phyloP scores from a whole-genome alignment of 2,329 filamentous ascomycete genomes.

The Colletotrichum plurivorum region DNA sequence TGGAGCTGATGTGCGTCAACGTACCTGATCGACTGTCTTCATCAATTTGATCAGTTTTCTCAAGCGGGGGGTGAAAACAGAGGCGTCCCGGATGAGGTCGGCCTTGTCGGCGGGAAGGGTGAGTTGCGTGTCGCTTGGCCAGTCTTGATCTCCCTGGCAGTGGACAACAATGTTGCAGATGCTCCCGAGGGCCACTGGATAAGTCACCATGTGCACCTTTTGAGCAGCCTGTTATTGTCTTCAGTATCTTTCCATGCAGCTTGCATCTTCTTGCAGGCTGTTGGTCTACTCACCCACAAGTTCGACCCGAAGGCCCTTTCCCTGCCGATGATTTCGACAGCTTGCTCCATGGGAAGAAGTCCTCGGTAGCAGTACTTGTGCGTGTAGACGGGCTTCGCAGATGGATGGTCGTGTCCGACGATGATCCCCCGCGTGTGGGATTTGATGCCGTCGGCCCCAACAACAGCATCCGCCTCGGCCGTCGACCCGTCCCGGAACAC shows the following conservation, averaged over 20 bases:
- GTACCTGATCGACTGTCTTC: slow-evolving; percentile 13
- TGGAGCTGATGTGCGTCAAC: neutral
- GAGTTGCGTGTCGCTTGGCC: slow-evolving; percentile 44
- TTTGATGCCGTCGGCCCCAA: slow-evolving; percentile 75
- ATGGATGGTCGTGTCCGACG: slow-evolving; percentile 58
- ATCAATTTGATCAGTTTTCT: neutral
- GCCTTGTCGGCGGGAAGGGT: slow-evolving; percentile 40
- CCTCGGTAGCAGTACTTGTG: slow-evolving; percentile 72
- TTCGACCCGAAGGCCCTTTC: slow-evolving; percentile 50
- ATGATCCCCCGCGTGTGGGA: slow-evolving; percentile 61
- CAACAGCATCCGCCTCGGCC: slow-evolving; percentile 56
- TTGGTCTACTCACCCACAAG: slow-evolving; percentile 69
- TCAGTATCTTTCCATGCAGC: neutral
- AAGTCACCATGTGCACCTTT: slow-evolving; percentile 70
- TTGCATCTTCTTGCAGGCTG: accelerated
- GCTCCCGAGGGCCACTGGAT: slow-evolving; percentile 68
- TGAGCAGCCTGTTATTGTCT: slow-evolving; percentile 53
- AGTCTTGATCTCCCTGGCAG: slow-evolving; percentile 48
- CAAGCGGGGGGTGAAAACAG: neutral
- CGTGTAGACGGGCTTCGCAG: slow-evolving; percentile 59
- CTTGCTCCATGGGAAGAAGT: slow-evolving; percentile 63
- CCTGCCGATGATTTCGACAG: slow-evolving; percentile 62
- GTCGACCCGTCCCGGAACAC: slow-evolving; percentile 56
- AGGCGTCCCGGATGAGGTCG: neutral
- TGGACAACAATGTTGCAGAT: slow-evolving; percentile 70